Percentiles rank a stretch among this genome's conserved stretches.
Conservation (phyloP, 106 monocot species). For the Amphibolis antarctica region DNA sequence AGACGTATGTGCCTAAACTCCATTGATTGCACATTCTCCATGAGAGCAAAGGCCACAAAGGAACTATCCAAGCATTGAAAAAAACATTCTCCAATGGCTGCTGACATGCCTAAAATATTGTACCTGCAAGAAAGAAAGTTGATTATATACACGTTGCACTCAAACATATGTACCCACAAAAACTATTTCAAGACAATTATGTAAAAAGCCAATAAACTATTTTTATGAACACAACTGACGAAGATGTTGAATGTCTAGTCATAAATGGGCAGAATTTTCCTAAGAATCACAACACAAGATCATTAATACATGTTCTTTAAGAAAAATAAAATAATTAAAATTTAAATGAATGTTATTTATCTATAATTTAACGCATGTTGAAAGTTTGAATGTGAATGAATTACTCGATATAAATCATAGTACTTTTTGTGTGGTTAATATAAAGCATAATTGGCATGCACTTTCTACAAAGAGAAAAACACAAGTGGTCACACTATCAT, state of each 20-base stretch:
- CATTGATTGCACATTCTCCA: constrained; percentile 93
- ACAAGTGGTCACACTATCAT: background rate
- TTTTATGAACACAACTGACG: background rate
- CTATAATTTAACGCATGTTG: background rate
- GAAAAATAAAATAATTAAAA: no score
- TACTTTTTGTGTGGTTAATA: no score
- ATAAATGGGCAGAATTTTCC: no score
- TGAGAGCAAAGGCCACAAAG: constrained; percentile 48
- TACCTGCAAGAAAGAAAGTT: constrained; percentile 40
- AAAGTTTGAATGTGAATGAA: background rate
- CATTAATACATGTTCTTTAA: no score
- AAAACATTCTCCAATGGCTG: constrained; percentile 64
- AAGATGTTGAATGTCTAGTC: background rate
- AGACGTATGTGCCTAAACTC: constrained; percentile 83
- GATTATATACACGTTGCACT: background rate
- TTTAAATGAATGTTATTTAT: no score
- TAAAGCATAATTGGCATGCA: no score
- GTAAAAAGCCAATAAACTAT: no score
- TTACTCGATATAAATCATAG: background rate
- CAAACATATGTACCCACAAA: background rate
- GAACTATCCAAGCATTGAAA: constrained; percentile 55
- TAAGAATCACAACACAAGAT: no score
- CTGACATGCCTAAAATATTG: constrained; percentile 73
- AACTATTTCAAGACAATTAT: background rate
- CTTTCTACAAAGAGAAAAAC: no score